A percentile compares a stretch with the other conserved stretches of the same genome.
Conservation (phyloP, 1,284 basidiomycete species). For the Rhodotorula sp. region DNA sequence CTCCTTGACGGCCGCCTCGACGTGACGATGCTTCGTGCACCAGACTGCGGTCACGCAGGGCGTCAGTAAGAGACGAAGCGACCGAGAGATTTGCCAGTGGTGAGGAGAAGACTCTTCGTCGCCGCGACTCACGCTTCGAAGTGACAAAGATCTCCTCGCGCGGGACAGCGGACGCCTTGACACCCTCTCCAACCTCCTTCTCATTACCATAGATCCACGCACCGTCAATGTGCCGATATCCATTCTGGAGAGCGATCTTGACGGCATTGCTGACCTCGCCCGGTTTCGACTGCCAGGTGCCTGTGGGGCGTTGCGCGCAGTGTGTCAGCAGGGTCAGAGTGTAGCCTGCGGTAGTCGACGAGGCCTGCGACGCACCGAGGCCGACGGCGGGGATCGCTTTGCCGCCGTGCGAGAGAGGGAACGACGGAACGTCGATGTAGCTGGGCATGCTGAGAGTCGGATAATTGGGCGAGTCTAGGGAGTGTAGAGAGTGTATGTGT, state of each 20-base stretch:
- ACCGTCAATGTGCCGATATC: constrained; percentile 71
- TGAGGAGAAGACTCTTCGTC: no score
- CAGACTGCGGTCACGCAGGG: constrained; percentile 32
- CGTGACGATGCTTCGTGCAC: constrained; percentile 56
- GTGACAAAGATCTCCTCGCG: constrained; percentile 78
- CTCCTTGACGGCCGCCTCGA: constrained; percentile 67
- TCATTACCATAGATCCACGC: constrained; percentile 56
- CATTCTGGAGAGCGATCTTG: constrained; percentile 66
- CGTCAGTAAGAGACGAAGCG: neutral
- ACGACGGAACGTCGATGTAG: constrained; percentile 9
- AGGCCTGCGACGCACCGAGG: neutral
- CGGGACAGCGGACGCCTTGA: constrained; percentile 71
- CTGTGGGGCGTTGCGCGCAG: constrained; percentile 41
- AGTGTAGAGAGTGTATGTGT: no score
- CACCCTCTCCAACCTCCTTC: constrained; percentile 72
- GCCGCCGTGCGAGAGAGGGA: constrained; percentile 5
- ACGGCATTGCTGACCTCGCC: constrained; percentile 51
- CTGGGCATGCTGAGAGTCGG: neutral
- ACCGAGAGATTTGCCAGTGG: neutral
- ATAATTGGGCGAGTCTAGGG: neutral
- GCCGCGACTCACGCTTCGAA: constrained; percentile 55
- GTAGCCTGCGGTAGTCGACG: neutral
- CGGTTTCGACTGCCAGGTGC: constrained; percentile 75
- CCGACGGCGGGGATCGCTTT: constrained; percentile 7
- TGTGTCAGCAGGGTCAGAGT: neutral